Evolutionary conservation across 495 filamentous ascomycete genomes (phyloP).

Genomic region (Tuber aestivum): DNA sequence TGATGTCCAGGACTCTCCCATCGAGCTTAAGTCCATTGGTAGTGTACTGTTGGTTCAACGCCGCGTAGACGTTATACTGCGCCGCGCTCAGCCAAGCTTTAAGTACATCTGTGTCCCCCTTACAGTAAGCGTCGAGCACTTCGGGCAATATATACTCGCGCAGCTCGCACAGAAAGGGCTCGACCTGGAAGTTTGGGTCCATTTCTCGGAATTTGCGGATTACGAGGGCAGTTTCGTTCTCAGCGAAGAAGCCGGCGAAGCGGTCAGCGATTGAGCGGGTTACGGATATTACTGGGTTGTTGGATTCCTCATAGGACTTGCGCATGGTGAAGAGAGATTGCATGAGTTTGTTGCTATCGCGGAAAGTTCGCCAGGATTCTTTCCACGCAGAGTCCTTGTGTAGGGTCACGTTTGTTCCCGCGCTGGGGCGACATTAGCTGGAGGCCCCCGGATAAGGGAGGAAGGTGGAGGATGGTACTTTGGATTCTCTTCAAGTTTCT

Average conservation of each 20-base stretch:
- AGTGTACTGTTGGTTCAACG: constrained; percentile 88
- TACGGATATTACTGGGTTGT: constrained; percentile 89
- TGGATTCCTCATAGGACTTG: constrained; percentile 83
- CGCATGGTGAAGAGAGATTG: constrained; percentile 80
- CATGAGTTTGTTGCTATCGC: constrained; percentile 78
- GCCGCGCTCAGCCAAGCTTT: constrained; percentile 93
- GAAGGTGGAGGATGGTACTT: constrained; percentile 54
- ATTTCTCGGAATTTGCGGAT: constrained; percentile 97
- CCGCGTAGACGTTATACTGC: constrained; percentile 89
- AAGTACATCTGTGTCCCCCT: constrained; percentile 83
- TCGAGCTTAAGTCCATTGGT: constrained; percentile 88
- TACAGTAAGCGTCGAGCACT: constrained; percentile 95
- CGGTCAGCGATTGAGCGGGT: constrained; percentile 89
- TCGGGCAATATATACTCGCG: constrained; percentile 97
- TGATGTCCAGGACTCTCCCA: constrained; percentile 87
- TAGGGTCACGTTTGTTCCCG: constrained; percentile 85
- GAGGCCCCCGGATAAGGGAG: constrained; percentile 66
- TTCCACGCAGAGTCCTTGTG: constrained; percentile 97
- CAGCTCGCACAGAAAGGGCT: constrained; percentile 87
- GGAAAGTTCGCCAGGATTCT: constrained; percentile 89
- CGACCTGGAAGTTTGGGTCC: constrained; percentile 90
- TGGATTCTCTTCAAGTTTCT: constrained; percentile 71
- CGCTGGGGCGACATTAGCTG: constrained; percentile 83
- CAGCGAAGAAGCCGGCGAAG: constrained; percentile 91
- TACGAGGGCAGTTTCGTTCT: constrained; percentile 93